Evolutionary conservation across 2,329 filamentous ascomycete species (phyloP).

Genomic region (Domatiomyces globalis): DNA sequence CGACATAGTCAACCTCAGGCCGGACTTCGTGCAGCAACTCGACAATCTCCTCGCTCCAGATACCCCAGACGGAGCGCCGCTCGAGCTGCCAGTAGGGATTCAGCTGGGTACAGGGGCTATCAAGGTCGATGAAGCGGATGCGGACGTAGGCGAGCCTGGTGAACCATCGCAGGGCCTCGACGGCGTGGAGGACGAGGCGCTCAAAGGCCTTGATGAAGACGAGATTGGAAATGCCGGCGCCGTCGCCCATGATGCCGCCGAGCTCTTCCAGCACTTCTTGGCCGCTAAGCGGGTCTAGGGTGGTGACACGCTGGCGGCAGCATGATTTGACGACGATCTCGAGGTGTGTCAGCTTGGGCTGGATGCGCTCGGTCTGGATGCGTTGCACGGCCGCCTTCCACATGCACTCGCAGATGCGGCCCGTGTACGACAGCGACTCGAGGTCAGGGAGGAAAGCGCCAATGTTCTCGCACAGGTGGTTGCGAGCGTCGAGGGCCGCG

Average conservation of each 20-base stretch:
- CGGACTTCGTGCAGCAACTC: constrained; percentile 45
- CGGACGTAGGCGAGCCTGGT: constrained; percentile 49
- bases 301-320: constrained; percentile 37
- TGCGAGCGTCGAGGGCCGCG: constrained; percentile 19
- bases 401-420: constrained; percentile 55
- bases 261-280: constrained; percentile 12
- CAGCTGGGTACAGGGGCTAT: constrained; percentile 54
- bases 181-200: constrained; percentile 49
- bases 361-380: constrained; percentile 34
- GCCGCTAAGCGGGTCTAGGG: constrained; percentile 12
- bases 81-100: constrained; percentile 59
- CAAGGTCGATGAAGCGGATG: constrained; percentile 62
- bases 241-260: constrained; percentile 40
- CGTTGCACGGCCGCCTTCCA: constrained; percentile 45
- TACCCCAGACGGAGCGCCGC: constrained; percentile 48
- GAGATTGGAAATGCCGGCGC: constrained; percentile 57
- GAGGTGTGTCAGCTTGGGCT: constrained; percentile 44
- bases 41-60: constrained; percentile 59
- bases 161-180: constrained; percentile 44
- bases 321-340: constrained; percentile 63
- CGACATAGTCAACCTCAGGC: constrained; percentile 44
- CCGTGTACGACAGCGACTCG: constrained; percentile 58
- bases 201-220: constrained; percentile 60
- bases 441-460: constrained; percentile 47
- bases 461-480: constrained; percentile 53